Percentiles rank a stretch among this genome's conserved stretches.
These are phyloP conservation scores for Hibiscus trionum DNA, from an alignment of 345 rosid genomes.

Conservation along the genomic window DNA sequence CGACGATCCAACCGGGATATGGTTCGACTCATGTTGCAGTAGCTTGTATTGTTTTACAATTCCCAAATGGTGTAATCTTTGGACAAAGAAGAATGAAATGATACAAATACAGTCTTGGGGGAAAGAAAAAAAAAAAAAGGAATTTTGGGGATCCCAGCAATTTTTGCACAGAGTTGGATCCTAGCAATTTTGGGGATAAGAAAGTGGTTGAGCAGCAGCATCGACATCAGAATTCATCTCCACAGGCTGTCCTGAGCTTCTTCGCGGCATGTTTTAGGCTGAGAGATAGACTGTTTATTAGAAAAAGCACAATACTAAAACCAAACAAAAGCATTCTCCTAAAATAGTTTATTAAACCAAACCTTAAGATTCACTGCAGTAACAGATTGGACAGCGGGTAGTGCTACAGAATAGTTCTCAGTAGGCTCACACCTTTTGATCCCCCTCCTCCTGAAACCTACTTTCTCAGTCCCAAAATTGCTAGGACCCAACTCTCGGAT, in stretches of 20 bases:
- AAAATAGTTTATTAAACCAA: too few relatives aligned
- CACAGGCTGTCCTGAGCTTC: not conserved
- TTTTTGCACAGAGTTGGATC: too few relatives aligned
- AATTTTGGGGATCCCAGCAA: too few relatives aligned
- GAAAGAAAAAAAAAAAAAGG: too few relatives aligned
- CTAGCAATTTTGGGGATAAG: too few relatives aligned
- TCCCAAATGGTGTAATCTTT: too few relatives aligned
- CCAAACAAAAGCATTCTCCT: not conserved
- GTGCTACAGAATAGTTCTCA: too few relatives aligned
- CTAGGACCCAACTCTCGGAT: not conserved
- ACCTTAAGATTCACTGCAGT: not conserved
- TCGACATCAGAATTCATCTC: slow-evolving; percentile 7
- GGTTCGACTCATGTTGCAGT: slow-evolving; percentile 17
- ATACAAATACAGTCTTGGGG: too few relatives aligned
- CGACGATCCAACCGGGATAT: too few relatives aligned
- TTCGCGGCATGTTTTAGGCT: not conserved
- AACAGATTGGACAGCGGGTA: not conserved
- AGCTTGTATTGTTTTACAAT: too few relatives aligned
- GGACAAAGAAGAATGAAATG: too few relatives aligned
- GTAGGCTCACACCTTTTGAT: not conserved
- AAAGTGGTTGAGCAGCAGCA: too few relatives aligned
- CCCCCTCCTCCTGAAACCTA: slow-evolving; percentile 2
- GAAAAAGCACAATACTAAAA: not conserved
- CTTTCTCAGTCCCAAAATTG: slow-evolving; percentile 2
- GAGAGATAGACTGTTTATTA: not conserved